Percentiles rank a stretch among this genome's conserved stretches.
Evolutionary conservation across 352 stramenopile species (phyloP).

Genomic region (Phytophthora sojae): DNA sequence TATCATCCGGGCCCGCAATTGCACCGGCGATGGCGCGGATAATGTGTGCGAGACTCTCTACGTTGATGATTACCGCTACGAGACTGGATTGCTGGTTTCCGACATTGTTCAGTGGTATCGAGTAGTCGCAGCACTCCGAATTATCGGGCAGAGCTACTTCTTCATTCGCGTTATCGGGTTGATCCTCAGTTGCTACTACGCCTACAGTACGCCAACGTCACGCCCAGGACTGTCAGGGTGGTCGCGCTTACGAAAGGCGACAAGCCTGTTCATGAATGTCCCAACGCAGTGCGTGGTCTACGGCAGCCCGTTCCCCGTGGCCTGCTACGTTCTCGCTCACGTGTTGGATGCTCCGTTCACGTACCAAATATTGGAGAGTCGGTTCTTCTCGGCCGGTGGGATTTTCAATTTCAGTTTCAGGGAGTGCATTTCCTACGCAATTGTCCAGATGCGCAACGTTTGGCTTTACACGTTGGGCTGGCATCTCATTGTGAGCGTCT

Average conservation of each 20-base stretch:
- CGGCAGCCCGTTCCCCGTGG: constrained; percentile 46
- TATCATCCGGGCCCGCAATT: constrained; percentile 18
- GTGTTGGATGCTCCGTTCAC: constrained; percentile 43
- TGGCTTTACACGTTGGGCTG: constrained; percentile 44
- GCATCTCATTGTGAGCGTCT: constrained; percentile 16
- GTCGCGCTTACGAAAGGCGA: neutral
- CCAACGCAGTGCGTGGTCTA: constrained; percentile 56
- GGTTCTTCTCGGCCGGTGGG: constrained; percentile 33
- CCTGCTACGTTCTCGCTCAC: constrained; percentile 51
- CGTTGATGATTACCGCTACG: constrained; percentile 50
- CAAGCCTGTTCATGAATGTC: constrained; percentile 37
- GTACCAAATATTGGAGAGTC: constrained; percentile 37
- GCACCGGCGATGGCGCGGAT: neutral
- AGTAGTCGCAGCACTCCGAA: constrained; percentile 24
- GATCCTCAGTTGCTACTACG: constrained; percentile 23
- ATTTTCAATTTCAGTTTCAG: constrained; percentile 22
- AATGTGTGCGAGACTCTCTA: constrained; percentile 34
- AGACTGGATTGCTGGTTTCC: constrained; percentile 23
- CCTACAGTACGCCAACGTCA: neutral
- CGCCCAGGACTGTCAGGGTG: neutral
- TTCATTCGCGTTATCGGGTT: constrained; percentile 31
- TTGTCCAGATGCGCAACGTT: constrained; percentile 50
- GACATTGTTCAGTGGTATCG: constrained; percentile 35
- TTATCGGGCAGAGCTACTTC: constrained; percentile 44
- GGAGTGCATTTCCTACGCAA: constrained; percentile 30